phyloP scores from a whole-genome alignment of 495 filamentous ascomycete species.

The Lichenothelia convexa region DNA sequence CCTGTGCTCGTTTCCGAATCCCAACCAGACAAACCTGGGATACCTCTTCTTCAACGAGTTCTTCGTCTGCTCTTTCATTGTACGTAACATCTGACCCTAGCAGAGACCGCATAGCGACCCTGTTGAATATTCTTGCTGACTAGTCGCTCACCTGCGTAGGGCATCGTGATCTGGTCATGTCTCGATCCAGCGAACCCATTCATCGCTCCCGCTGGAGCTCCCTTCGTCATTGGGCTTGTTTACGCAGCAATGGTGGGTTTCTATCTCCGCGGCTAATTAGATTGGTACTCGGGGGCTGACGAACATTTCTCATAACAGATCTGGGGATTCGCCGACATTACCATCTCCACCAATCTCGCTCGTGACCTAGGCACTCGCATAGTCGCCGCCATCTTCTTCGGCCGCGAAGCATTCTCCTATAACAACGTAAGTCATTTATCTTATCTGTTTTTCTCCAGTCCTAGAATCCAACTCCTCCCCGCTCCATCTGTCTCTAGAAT shows the following conservation, averaged over 20 bases:
- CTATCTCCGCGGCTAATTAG: background rate
- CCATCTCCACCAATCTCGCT: conserved; percentile 33
- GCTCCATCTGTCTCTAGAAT: background rate
- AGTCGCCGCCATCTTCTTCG: conserved; percentile 36
- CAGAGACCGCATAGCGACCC: no score
- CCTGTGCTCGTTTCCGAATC: conserved; percentile 26
- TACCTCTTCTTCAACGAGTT: conserved; percentile 36
- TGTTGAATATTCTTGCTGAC: no score
- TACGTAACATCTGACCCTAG: conserved; percentile 4
- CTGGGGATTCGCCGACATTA: conserved; percentile 14
- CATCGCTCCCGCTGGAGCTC: conserved; percentile 24
- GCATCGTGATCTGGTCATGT: conserved; percentile 33
- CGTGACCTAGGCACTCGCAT: conserved; percentile 34
- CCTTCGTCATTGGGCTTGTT: conserved; percentile 31
- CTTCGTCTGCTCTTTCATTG: conserved; percentile 34
- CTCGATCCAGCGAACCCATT: conserved; percentile 38
- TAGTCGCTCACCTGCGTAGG: no score
- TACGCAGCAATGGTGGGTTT: conserved; percentile 18
- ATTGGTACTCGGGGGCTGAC: background rate
- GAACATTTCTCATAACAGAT: background rate
- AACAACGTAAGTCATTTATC: conserved; percentile 16
- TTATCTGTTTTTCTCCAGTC: no score
- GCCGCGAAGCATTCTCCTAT: conserved; percentile 27
- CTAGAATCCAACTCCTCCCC: no score
- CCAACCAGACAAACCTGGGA: conserved; percentile 27